These are phyloP conservation scores for Huntiella savannae DNA, from an alignment of 2,329 filamentous ascomycete genomes.

Conservation along the genomic window DNA sequence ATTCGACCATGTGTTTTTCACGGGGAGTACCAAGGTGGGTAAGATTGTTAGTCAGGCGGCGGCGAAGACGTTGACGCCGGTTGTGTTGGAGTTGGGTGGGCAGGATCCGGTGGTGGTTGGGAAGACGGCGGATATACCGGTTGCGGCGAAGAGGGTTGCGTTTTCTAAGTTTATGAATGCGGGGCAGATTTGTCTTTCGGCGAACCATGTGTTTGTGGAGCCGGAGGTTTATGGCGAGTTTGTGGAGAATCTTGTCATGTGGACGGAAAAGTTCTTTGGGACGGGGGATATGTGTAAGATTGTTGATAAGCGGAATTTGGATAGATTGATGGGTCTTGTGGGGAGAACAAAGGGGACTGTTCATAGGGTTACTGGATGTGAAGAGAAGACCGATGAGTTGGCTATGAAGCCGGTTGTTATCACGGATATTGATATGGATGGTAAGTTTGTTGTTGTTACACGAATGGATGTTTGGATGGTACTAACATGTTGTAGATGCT, in stretches of 20 bases:
- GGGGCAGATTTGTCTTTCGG: constrained; percentile 17
- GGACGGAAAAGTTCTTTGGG: constrained; percentile 18
- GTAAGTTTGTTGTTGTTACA: background rate
- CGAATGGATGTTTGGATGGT: constrained; percentile 8
- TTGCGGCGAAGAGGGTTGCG: constrained; percentile 25
- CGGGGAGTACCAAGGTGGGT: constrained; percentile 21
- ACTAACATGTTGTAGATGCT: constrained; percentile 19
- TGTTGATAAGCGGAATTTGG: constrained; percentile 24
- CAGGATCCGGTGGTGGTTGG: constrained; percentile 26
- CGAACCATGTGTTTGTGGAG: constrained; percentile 27
- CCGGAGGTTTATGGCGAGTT: constrained; percentile 21
- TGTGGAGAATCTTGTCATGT: constrained; percentile 17
- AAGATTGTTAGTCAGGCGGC: constrained; percentile 22
- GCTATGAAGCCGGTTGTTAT: constrained; percentile 1
- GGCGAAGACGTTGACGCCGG: constrained; percentile 25
- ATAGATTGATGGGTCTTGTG: constrained; percentile 21
- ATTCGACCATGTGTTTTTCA: constrained; percentile 28
- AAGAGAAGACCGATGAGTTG: constrained; percentile 14
- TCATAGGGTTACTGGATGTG: constrained; percentile 14
- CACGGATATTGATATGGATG: constrained; percentile 1
- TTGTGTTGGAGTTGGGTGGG: constrained; percentile 26
- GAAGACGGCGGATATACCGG: constrained; percentile 21
- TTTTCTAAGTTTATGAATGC: constrained; percentile 24
- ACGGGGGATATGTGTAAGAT: constrained; percentile 18
- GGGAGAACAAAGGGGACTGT: constrained; percentile 20